phyloP scores from a whole-genome alignment of 2,329 filamentous ascomycete genomes.

The Neoascochyta sp. region DNA sequence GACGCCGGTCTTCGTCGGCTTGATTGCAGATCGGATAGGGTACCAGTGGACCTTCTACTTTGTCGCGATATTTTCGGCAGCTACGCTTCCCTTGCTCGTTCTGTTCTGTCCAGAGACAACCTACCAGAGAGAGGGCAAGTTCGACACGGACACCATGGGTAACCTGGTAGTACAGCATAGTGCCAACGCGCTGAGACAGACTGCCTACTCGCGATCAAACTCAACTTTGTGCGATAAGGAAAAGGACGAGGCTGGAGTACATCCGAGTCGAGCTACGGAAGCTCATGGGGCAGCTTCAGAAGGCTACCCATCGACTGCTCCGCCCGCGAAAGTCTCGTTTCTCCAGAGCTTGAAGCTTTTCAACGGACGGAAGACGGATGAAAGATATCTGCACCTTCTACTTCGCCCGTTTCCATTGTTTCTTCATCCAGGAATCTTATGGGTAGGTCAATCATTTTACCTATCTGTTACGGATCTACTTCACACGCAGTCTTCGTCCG shows the following conservation, averaged over 20 bases:
- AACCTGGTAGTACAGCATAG: constrained; percentile 18
- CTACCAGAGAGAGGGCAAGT: constrained; percentile 61
- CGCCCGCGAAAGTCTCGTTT: constrained; percentile 55
- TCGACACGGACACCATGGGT: constrained; percentile 65
- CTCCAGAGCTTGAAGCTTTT: constrained; percentile 63
- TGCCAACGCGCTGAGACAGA: constrained; percentile 2
- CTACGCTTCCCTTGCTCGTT: constrained; percentile 66
- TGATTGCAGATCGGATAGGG: constrained; percentile 71
- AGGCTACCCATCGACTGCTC: neutral
- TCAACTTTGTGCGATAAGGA: constrained; percentile 4
- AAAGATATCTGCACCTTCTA: constrained; percentile 63
- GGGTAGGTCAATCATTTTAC: constrained; percentile 50
- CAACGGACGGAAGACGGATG: constrained; percentile 77
- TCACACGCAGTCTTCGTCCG: too few relatives aligned
- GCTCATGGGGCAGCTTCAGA: too few relatives aligned
- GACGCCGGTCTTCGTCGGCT: constrained; percentile 86
- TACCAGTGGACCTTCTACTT: constrained; percentile 90
- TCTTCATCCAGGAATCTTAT: constrained; percentile 79
- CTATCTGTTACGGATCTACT: constrained; percentile 1
- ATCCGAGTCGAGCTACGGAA: neutral
- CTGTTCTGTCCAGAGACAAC: constrained; percentile 84
- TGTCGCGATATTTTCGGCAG: constrained; percentile 75
- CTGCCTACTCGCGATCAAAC: neutral
- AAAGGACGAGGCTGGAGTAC: neutral
- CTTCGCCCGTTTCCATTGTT: constrained; percentile 78